Conservation (phyloP, 768 basidiomycete genomes). For the Ramaria sp. region DNA sequence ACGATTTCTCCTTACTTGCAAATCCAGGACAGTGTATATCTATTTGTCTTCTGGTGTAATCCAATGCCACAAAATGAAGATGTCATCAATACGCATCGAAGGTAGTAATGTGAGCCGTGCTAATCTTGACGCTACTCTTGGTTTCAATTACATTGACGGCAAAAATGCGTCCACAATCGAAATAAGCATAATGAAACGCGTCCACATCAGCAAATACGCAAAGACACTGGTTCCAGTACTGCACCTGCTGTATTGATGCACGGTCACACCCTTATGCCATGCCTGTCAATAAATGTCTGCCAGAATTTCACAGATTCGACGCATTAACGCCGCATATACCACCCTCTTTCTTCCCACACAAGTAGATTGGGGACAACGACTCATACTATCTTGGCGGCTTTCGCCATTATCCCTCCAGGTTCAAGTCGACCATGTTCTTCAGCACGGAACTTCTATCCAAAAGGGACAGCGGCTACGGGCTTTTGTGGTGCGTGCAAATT, state of each 20-base stretch:
- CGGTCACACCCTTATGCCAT: background rate
- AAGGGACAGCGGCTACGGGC: constrained; percentile 80
- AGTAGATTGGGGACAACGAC: background rate
- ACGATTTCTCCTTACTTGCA: too few relatives aligned
- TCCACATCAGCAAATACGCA: background rate
- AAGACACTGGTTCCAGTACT: background rate
- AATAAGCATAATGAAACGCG: background rate
- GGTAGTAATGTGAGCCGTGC: too few relatives aligned
- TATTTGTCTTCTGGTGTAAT: too few relatives aligned
- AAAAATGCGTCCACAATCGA: too few relatives aligned
- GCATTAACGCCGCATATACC: background rate
- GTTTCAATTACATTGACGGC: too few relatives aligned
- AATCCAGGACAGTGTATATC: too few relatives aligned
- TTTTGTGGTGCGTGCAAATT: constrained; percentile 52
- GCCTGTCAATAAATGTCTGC: background rate
- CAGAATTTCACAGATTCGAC: background rate
- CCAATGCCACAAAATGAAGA: too few relatives aligned
- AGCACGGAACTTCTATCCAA: constrained; percentile 69
- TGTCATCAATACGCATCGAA: too few relatives aligned
- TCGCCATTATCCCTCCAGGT: background rate
- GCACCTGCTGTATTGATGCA: background rate
- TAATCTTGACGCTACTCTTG: too few relatives aligned
- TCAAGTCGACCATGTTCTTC: constrained; percentile 59
- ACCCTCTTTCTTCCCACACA: background rate
- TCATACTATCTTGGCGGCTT: background rate